Evolutionary conservation across 495 filamentous ascomycete species (phyloP).

Genomic region (Venustampulla echinocandica): DNA sequence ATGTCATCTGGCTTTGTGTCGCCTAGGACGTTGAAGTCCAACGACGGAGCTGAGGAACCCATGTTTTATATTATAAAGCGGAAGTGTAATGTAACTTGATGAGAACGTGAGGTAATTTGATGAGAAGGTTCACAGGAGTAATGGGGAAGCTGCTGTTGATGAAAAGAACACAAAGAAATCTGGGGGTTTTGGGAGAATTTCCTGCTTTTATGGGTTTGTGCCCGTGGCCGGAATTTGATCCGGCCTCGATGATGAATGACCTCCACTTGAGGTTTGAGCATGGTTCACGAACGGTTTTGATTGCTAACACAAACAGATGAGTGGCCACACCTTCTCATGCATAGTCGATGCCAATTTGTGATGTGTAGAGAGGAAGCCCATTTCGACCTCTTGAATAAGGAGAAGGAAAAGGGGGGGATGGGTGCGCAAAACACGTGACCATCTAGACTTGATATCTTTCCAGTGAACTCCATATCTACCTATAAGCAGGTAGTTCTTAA

Average conservation of each 20-base stretch:
- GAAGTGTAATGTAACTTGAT: not conserved
- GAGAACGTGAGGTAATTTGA: not conserved
- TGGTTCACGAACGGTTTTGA: no score
- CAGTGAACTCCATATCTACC: no score
- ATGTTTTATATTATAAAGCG: slow-evolving; percentile 14
- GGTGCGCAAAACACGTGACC: no score
- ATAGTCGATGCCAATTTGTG: no score
- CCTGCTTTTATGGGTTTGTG: slow-evolving; percentile 15
- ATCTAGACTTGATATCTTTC: no score
- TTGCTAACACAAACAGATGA: no score
- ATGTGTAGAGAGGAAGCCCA: no score
- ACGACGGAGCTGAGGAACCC: slow-evolving; percentile 18
- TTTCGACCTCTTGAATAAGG: no score
- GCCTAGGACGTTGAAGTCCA: slow-evolving; percentile 41
- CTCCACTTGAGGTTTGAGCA: no score
- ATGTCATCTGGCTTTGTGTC: slow-evolving; percentile 50
- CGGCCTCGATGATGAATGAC: slow-evolving; percentile 20
- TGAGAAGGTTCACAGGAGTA: not conserved
- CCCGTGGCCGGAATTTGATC: slow-evolving; percentile 21
- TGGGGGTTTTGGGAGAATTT: slow-evolving; percentile 10
- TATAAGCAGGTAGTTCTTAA: no score
- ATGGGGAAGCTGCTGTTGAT: not conserved
- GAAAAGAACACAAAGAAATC: slow-evolving; percentile 12
- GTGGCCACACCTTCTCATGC: no score
- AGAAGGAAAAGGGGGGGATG: no score